Conservation (phyloP, 179 eudicot genomes). For the Nepenthes alata region DNA sequence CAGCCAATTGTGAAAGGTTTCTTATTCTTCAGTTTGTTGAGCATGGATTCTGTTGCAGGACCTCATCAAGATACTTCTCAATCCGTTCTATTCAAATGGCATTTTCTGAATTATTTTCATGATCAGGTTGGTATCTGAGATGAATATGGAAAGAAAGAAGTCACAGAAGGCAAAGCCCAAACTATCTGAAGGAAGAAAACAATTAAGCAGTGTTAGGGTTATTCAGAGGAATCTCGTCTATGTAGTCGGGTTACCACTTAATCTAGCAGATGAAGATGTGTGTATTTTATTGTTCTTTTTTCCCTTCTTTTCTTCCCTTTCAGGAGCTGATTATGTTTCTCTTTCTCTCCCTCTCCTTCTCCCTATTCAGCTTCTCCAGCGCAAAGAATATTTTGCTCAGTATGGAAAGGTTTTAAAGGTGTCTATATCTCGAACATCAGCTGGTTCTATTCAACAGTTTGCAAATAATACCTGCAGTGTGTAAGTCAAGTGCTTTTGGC, state of each 20-base stretch:
- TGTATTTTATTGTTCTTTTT: conserved; percentile 8
- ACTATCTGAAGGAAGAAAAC: conserved; percentile 70
- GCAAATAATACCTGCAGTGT: conserved; percentile 81
- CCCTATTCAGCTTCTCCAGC: conserved; percentile 60
- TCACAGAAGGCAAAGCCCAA: conserved; percentile 58
- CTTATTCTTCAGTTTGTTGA: conserved; percentile 6
- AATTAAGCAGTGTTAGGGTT: conserved; percentile 75
- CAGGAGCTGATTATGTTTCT: conserved; percentile 13
- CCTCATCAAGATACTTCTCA: too few species aligned
- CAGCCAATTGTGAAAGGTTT: conserved; percentile 52
- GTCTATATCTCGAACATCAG: conserved; percentile 79
- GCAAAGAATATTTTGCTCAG: conserved; percentile 65
- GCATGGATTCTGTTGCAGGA: conserved; percentile 2
- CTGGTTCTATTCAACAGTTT: conserved; percentile 88
- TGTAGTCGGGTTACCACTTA: conserved; percentile 75
- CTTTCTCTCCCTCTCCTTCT: neutral
- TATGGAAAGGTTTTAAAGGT: conserved; percentile 87
- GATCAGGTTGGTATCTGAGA: conserved; percentile 60
- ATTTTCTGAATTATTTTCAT: neutral
- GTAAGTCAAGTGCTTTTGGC: conserved; percentile 25
- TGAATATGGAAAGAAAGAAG: conserved; percentile 57
- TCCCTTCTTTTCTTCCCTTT: neutral
- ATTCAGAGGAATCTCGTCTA: conserved; percentile 85
- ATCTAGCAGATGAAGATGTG: conserved; percentile 89
- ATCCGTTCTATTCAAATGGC: neutral